These are phyloP conservation scores for Glycine latifolia DNA, from an alignment of 306 rosid species.

Conservation along the genomic window DNA sequence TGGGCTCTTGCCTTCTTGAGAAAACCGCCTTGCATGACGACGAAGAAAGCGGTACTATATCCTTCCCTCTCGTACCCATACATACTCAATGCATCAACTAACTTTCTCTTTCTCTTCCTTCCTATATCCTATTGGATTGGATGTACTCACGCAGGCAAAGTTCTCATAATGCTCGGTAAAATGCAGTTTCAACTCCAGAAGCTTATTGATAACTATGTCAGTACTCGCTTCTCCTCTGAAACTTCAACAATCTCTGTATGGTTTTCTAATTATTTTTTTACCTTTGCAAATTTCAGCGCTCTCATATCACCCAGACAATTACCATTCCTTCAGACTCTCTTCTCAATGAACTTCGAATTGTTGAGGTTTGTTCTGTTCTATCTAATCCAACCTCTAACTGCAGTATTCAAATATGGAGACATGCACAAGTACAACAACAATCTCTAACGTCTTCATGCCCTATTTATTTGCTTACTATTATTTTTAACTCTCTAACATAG, in stretches of 20 bases:
- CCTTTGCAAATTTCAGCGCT: constrained; percentile 63
- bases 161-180: constrained; percentile 79
- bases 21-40: constrained; percentile 81
- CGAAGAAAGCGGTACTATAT: constrained; percentile 74
- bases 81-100: too few species aligned
- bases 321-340: constrained; percentile 81
- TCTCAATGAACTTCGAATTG: constrained; percentile 77
- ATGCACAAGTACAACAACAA: not conserved
- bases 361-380: constrained; percentile 63
- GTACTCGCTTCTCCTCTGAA: constrained; percentile 34
- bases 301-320: constrained; percentile 74
- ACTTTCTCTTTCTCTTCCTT: not conserved
- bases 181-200: constrained; percentile 78
- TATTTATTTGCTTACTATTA: not conserved
- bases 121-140: not conserved
- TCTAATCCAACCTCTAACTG: not conserved
- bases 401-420: not conserved
- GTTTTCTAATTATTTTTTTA: constrained; percentile 16
- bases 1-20: constrained; percentile 90
- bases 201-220: constrained; percentile 78
- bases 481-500: not conserved
- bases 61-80: not conserved
- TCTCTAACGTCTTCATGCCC: not conserved
- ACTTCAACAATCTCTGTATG: not conserved
- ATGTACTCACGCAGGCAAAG: constrained; percentile 60